Conservation (phyloP, 495 filamentous ascomycete genomes). For the Stereocaulon alpinum region DNA sequence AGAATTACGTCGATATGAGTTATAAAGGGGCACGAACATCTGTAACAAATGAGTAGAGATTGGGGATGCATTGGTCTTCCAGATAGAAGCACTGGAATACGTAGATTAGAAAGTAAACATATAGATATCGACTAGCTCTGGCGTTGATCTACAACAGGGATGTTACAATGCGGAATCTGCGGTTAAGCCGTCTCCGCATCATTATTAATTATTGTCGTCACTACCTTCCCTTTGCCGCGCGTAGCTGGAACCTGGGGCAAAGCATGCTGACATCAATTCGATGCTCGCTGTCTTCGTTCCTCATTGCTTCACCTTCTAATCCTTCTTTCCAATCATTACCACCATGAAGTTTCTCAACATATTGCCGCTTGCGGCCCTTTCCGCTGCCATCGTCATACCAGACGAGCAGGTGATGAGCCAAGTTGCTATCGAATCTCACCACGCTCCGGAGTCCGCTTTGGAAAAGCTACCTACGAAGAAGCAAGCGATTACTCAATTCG, state of each 20-base stretch:
- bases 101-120: too few relatives aligned
- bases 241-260: not conserved
- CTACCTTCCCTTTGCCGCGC: constrained; percentile 1
- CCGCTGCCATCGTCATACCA: constrained; percentile 50
- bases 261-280: not conserved
- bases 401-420: constrained; percentile 31
- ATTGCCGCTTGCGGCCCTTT: constrained; percentile 42
- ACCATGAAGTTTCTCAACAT: constrained; percentile 42
- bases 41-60: too few relatives aligned
- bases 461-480: constrained; percentile 30
- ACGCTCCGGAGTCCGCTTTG: constrained; percentile 24
- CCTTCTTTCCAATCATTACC: not conserved
- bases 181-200: not conserved
- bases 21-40: too few relatives aligned
- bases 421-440: constrained; percentile 31
- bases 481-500: constrained; percentile 28
- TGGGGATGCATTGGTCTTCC: too few relatives aligned
- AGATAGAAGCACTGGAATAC: too few relatives aligned
- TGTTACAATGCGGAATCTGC: not conserved
- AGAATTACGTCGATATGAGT: too few relatives aligned
- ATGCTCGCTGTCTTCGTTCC: not conserved
- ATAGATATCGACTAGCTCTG: too few relatives aligned
- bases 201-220: constrained; percentile 7
- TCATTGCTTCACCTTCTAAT: not conserved
- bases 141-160: constrained; percentile 1